Evolutionary conservation across 495 filamentous ascomycete species (phyloP), one percentile per base, ranked within the genome.

Genomic region (Bryoglossum gracile): DNA sequence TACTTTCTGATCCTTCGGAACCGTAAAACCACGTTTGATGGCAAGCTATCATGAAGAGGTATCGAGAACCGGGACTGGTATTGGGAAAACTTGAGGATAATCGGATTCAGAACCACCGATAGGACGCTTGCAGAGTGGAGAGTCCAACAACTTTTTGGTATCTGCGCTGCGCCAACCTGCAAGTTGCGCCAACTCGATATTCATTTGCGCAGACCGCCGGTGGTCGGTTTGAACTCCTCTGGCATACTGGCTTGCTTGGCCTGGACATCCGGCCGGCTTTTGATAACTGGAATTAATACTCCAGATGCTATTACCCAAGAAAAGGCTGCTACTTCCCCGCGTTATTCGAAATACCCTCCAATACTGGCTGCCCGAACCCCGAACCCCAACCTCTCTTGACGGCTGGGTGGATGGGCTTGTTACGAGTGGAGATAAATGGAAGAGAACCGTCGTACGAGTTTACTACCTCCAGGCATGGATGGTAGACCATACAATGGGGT

Each of bases 401-500:
- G 16, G 8, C 33, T 38, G 39, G 30, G 10, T 25, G 9, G 37
- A 35, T 13, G 22, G 14, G 37, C 19, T 21, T 44, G 25, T 19
- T 38, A 50, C 37, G 43, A 46, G 18, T 23, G 34, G 4, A 23
- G 23, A 44, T 54, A 39, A 35, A 56, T 54, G 50, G 37, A 22
- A 44, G 52, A 33, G 21, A 35, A 43, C 45, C 51, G 55, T 28
- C 56, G 41, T 62, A 71, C 51, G 62, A 71, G 59, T 53, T 53
- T 63, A 41, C 55, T 62, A 26, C 61, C 65, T 24, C 44, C 58
- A 30, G 61, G 61, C 28, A 62, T 60, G 60, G 63, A 62, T 11
- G 55, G 50, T 25, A 54, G 59, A 22, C 53, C 50, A 38, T 56
- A 57, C 40, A 54, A 56, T 53, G 50, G 52, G 9, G 24, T 56